phyloP scores from a whole-genome alignment of 768 basidiomycete species.

The Floccularia luteovirens region DNA sequence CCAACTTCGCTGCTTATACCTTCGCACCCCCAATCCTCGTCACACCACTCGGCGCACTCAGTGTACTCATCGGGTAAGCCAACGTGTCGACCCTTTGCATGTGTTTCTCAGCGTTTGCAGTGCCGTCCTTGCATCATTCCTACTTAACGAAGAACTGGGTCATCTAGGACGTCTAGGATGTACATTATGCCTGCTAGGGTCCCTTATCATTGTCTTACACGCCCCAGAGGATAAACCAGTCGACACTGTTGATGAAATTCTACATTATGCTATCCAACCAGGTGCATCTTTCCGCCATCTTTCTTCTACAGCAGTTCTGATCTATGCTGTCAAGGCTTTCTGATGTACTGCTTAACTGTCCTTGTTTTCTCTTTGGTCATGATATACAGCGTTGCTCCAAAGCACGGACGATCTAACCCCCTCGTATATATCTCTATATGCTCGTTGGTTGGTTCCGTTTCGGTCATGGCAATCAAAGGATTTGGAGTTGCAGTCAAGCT shows the following conservation, averaged over 20 bases:
- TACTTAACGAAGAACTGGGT: slow-evolving; percentile 90
- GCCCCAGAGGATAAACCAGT: slow-evolving; percentile 95
- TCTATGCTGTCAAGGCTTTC: slow-evolving; percentile 55
- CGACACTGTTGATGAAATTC: slow-evolving; percentile 87
- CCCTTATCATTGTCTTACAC: slow-evolving; percentile 54
- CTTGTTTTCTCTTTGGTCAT: slow-evolving; percentile 75
- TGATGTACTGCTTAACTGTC: slow-evolving; percentile 85
- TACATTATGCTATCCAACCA: slow-evolving; percentile 89
- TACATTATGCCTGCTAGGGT: slow-evolving; percentile 21
- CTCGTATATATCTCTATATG: slow-evolving; percentile 95
- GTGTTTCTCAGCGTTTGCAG: slow-evolving; percentile 30
- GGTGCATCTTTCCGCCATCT: slow-evolving; percentile 36
- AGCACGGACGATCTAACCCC: slow-evolving; percentile 82
- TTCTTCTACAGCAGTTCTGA: not conserved
- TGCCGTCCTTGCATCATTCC: slow-evolving; percentile 88
- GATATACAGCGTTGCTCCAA: slow-evolving; percentile 82
- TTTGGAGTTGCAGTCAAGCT: slow-evolving; percentile 96
- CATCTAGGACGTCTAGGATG: slow-evolving; percentile 88
- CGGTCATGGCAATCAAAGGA: slow-evolving; percentile 99
- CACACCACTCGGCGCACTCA: slow-evolving; percentile 95
- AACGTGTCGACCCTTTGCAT: not conserved
- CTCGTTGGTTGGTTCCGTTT: slow-evolving; percentile 90
- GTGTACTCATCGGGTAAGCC: slow-evolving; percentile 85
- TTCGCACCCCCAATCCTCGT: slow-evolving; percentile 98
- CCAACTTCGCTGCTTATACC: slow-evolving; percentile 93